Conservation (phyloP, 768 basidiomycete genomes). For the Suillus americanus region DNA sequence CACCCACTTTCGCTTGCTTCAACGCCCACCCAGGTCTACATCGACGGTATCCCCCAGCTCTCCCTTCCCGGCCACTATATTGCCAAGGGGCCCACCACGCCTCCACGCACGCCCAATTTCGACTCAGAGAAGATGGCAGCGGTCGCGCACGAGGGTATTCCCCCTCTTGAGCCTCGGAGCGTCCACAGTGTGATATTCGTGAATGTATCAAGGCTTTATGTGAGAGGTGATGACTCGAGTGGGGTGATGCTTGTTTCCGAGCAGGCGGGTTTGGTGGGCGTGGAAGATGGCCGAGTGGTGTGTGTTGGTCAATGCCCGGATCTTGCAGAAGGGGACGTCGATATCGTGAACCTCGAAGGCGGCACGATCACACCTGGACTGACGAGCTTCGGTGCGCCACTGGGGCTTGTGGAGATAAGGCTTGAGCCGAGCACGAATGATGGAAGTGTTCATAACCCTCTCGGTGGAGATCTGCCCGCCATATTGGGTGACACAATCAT, state of each 20-base stretch:
- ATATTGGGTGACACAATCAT: constrained; percentile 56
- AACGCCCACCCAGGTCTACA: constrained; percentile 74
- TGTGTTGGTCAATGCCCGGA: constrained; percentile 44
- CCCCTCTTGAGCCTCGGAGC: constrained; percentile 55
- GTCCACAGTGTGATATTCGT: constrained; percentile 51
- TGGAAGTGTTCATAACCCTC: constrained; percentile 58
- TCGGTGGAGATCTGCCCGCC: constrained; percentile 42
- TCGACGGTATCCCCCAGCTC: constrained; percentile 82
- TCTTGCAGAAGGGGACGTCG: constrained; percentile 12
- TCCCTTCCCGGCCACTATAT: constrained; percentile 38
- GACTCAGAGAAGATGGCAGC: constrained; percentile 64
- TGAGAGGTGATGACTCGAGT: constrained; percentile 26
- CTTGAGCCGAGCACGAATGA: constrained; percentile 71
- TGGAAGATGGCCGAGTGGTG: constrained; percentile 50
- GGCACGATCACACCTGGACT: constrained; percentile 72
- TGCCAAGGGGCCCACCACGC: constrained; percentile 32
- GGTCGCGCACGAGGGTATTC: constrained; percentile 69
- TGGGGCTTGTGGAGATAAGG: constrained; percentile 71
- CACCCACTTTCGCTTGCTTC: constrained; percentile 76
- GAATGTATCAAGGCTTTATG: constrained; percentile 58
- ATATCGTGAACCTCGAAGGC: constrained; percentile 63
- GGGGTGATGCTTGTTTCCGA: constrained; percentile 27
- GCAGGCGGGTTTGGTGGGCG: constrained; percentile 30
- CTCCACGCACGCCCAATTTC: constrained; percentile 68
- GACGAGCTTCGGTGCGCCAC: constrained; percentile 65